Evolutionary conservation across 1,139 yeast species (phyloP), one percentile per base, ranked within the genome.

Genomic region (Yamadazyma conglobata): DNA sequence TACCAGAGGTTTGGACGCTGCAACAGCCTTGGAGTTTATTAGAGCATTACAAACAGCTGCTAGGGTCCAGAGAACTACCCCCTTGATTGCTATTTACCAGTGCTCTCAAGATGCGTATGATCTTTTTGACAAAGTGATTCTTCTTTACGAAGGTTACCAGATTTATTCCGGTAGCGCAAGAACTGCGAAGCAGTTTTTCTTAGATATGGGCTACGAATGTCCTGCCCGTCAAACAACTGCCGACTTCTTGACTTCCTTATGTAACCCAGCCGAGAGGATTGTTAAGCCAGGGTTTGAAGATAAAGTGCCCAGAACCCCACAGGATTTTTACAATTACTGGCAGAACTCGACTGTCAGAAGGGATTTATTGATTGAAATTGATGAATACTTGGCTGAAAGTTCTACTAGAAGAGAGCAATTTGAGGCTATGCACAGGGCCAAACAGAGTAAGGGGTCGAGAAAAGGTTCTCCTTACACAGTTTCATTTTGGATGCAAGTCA

Each of bases 151-250:
- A 40, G 95, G 95, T 30, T 73, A 80, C 46, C 94, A 86, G 55
- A 79, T 87, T 34, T 86, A 54, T 59, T 85, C 69, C 47, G 95
- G 95, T 38, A 70, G 73, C 24, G 68, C 77, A 7, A 52, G 52
- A 22, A 46, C 50, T 9, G 77, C 77, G 2, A 69, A 64, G 46
- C 50, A 45, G 4, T 73, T 51, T 47, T 73, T 73, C 36, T 47
- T 56, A 29, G 54, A 54, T 10, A 60, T 72, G 73, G 79, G 79
- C 5, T 74, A 57, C 43, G 54, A 68, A 10, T 82, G 88, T 49
- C 82, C 85, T 21, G 66, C 71, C 21, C 76, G 95, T 54, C 88
- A 82, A 60, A 80, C 93, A 6, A 80, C 91, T 37, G 86, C 89
- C 15, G 95, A 86, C 54, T 86, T 73, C 55, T 64, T 43, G 51